Evolutionary conservation across 1,284 basidiomycete genomes (phyloP).

Genomic region (Crocinoboletus sp.): DNA sequence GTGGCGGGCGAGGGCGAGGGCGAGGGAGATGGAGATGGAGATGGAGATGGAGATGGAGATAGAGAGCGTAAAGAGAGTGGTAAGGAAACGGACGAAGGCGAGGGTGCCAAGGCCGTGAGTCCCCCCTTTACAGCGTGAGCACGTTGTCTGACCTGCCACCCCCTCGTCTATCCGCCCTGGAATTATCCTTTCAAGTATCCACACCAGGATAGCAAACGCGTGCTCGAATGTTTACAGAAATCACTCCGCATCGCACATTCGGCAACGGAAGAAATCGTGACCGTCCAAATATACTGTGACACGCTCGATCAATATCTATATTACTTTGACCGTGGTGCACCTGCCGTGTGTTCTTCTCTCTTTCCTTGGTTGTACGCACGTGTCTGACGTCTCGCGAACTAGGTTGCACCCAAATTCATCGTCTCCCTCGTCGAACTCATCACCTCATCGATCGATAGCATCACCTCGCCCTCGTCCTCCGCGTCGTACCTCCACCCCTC

Average conservation of each 20-base stretch:
- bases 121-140: too few relatives aligned
- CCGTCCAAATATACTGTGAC: conserved; percentile 90
- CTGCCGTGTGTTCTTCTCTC: conserved; percentile 53
- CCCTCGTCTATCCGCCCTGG: neutral
- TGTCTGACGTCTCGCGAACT: neutral
- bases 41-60: conserved; percentile 14
- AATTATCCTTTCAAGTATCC: conserved; percentile 46
- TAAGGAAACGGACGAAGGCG: conserved; percentile 39
- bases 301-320: conserved; percentile 92
- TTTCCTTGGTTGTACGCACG: neutral
- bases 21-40: conserved; percentile 25
- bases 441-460: conserved; percentile 84
- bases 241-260: conserved; percentile 90
- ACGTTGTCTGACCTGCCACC: neutral
- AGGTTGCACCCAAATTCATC: conserved; percentile 92
- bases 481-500: conserved; percentile 79
- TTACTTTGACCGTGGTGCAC: conserved; percentile 88
- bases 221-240: conserved; percentile 93
- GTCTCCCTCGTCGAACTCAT: conserved; percentile 93
- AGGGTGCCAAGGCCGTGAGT: conserved; percentile 60
- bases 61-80: conserved; percentile 31
- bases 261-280: conserved; percentile 92
- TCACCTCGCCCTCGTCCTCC: conserved; percentile 52
- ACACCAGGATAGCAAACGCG: conserved; percentile 91
- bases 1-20: conserved; percentile 36